Evolutionary conservation across 495 filamentous ascomycete species (phyloP).

Genomic region (Bathelium albidoporum): DNA sequence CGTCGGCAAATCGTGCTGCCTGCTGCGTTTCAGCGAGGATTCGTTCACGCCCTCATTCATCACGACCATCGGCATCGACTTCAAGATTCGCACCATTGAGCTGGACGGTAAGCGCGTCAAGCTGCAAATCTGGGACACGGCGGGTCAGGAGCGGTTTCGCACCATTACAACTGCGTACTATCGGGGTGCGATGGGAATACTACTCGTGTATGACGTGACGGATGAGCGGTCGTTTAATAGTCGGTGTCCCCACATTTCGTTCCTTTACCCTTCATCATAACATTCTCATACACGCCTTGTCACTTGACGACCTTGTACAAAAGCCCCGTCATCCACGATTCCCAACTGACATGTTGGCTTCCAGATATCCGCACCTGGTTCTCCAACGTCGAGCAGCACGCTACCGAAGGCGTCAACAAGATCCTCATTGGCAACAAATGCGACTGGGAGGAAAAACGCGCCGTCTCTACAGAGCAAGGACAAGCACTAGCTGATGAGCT

Average conservation of each 20-base stretch:
- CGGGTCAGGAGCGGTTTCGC: constrained; percentile 93
- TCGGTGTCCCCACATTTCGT: constrained; percentile 37
- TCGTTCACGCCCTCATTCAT: constrained; percentile 98
- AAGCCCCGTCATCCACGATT: background rate
- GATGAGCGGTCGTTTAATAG: constrained; percentile 96
- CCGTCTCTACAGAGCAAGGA: constrained; percentile 83
- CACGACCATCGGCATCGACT: constrained; percentile 98
- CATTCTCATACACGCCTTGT: background rate
- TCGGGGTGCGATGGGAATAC: constrained; percentile 93
- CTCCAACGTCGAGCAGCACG: constrained; percentile 97
- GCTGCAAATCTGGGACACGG: constrained; percentile 98
- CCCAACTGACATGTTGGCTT: constrained; percentile 12
- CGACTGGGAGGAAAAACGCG: constrained; percentile 98
- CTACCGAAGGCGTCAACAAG: constrained; percentile 98
- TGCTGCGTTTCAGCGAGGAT: constrained; percentile 96
- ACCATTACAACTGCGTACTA: constrained; percentile 99
- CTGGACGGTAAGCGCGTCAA: constrained; percentile 96
- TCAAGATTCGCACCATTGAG: constrained; percentile 98
- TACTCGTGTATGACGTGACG: constrained; percentile 97
- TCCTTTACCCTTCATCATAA: background rate
- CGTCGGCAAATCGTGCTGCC: constrained; percentile 96
- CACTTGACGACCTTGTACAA: background rate
- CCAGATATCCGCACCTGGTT: constrained; percentile 98
- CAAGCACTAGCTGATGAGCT: constrained; percentile 92
- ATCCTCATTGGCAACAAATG: constrained; percentile 99